Evolutionary conservation across 768 basidiomycete species (phyloP).

Genomic region (Thelephora aurantiotincta): DNA sequence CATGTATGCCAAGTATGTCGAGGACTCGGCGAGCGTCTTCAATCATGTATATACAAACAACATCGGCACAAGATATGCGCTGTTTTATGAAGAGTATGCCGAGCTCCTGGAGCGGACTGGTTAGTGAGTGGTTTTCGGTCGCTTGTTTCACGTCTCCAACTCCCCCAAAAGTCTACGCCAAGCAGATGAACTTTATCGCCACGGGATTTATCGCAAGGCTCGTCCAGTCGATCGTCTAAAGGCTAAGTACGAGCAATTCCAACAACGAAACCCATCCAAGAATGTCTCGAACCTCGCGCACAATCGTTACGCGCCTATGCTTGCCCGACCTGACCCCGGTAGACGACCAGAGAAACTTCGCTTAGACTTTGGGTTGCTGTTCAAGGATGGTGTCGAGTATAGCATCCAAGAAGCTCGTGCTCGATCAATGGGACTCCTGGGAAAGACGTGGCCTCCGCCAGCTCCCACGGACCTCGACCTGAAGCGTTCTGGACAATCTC

Average conservation of each 20-base stretch:
- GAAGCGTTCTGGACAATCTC: slow-evolving; percentile 7
- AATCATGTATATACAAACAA: slow-evolving; percentile 34
- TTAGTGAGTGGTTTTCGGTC: slow-evolving; percentile 37
- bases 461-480: slow-evolving; percentile 21
- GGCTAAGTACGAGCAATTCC: slow-evolving; percentile 68
- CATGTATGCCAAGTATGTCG: slow-evolving; percentile 69
- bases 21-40: slow-evolving; percentile 52
- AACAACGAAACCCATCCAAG: slow-evolving; percentile 30
- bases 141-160: slow-evolving; percentile 5
- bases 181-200: slow-evolving; percentile 69
- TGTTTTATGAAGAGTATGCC: slow-evolving; percentile 90
- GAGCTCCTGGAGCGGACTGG: slow-evolving; percentile 58
- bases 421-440: slow-evolving; percentile 65
- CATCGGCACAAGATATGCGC: slow-evolving; percentile 54
- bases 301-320: slow-evolving; percentile 55
- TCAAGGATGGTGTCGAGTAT: slow-evolving; percentile 66
- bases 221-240: slow-evolving; percentile 78
- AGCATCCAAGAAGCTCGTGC: slow-evolving; percentile 76
- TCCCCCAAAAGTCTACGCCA: slow-evolving; percentile 40
- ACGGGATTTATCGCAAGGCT: slow-evolving; percentile 71
- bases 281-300: slow-evolving; percentile 16
- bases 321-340: slow-evolving; percentile 51
- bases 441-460: slow-evolving; percentile 75
- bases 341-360: slow-evolving; percentile 60
- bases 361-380: slow-evolving; percentile 55